Evolutionary conservation across 1,139 yeast genomes (phyloP).

Genomic region (Blastobotrys persicus): DNA sequence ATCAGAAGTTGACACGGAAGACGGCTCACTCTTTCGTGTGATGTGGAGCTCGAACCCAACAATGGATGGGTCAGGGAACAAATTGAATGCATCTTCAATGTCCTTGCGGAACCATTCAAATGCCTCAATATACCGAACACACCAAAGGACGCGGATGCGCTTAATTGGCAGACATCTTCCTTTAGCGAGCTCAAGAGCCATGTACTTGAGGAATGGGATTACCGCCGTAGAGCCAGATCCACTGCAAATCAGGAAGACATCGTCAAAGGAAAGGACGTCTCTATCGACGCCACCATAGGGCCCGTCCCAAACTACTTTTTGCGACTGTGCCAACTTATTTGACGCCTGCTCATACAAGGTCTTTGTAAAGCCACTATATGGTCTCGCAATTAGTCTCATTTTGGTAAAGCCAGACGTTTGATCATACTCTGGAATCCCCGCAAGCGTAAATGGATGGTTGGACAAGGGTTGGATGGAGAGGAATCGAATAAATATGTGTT

Average conservation of each 20-base stretch:
- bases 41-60: conserved; percentile 15
- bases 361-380: conserved; percentile 53
- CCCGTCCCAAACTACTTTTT: conserved; percentile 52
- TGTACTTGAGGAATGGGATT: conserved; percentile 45
- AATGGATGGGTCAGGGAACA: conserved; percentile 11
- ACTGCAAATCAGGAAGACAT: conserved; percentile 40
- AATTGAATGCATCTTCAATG: conserved; percentile 29
- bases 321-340: conserved; percentile 24
- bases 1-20: background rate
- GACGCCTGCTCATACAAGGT: conserved; percentile 32
- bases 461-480: conserved; percentile 48
- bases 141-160: conserved; percentile 50
- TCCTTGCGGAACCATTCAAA: conserved; percentile 50
- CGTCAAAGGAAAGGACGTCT: conserved; percentile 50
- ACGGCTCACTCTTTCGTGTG: conserved; percentile 1
- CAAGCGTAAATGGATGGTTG: conserved; percentile 64
- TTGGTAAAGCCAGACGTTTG: conserved; percentile 26
- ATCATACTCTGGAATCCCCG: conserved; percentile 39
- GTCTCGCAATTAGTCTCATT: conserved; percentile 50
- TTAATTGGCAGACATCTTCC: conserved; percentile 6
- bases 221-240: conserved; percentile 58
- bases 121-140: conserved; percentile 41
- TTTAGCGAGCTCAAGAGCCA: conserved; percentile 19
- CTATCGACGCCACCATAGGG: conserved; percentile 63
- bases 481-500: conserved; percentile 56